Evolutionary conservation across 257 asterid species (phyloP), one percentile per base, ranked within the genome.

Genomic region (Henckelia pumila): DNA sequence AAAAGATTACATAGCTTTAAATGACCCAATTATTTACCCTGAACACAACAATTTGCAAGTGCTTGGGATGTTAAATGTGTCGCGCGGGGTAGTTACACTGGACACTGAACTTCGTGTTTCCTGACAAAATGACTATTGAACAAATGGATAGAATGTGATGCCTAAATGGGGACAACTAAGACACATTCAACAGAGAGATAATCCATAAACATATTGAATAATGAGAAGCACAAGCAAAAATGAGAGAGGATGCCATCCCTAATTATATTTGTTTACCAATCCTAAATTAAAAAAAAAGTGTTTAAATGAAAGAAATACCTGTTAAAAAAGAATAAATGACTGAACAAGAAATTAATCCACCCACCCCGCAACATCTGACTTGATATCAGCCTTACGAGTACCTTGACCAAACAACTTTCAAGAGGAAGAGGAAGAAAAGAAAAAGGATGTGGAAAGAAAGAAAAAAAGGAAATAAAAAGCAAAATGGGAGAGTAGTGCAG

Each of bases 361-460:
- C 86, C 72, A 82, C 84, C 75, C 78, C 25, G 86, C 84, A 78
- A 79, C 87, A 79, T 76, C 91, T 69, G 78, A 73, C 71, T 62
- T 71, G 75, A 81, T 71, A 70, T 79, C 75, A 57, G 78, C 91
- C 78, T 72, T 84, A 83, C 52, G 73, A 75, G 85, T 78, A 80
- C 79, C 80, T 81, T 69, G 73, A 71, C 81, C 83, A 86, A 77
- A 68, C 80, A 84, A 64, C 59, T 77, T 69, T 40, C 67, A 80
- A 78, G 73, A 55, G 69, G 68, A 60, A 72, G 21, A 47, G 55
- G 21, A 72, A 64, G 62, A 62, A 57, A 32, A 26, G 69, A 55
- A 61, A 11, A 37, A 20, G 32, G 66, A 64, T 0, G 2, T 50
- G 44, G 52, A 47, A 55, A 17, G 44, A 32, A 28, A 30, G 19